phyloP scores from a whole-genome alignment of 768 basidiomycete genomes.

The Lactarius psammicola region DNA sequence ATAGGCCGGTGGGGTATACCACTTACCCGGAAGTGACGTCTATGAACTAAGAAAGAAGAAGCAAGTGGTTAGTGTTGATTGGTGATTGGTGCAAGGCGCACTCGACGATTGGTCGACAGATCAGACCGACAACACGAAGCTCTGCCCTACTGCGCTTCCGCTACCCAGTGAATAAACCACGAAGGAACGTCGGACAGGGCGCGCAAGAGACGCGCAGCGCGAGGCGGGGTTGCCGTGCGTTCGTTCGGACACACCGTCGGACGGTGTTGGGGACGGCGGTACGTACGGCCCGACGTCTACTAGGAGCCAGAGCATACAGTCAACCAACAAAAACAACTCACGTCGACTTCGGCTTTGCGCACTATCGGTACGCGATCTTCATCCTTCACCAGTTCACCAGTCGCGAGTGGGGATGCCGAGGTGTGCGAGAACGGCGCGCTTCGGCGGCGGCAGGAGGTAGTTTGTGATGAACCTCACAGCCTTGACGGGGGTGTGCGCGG shows the following conservation, averaged over 20 bases:
- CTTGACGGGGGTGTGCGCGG: conserved; percentile 55
- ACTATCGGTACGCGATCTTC: conserved; percentile 47
- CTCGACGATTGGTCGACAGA: neutral
- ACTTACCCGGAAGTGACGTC: conserved; percentile 71
- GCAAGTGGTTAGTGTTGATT: conserved; percentile 15
- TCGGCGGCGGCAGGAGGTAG: conserved; percentile 66
- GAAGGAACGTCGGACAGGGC: conserved; percentile 8
- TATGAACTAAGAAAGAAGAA: conserved; percentile 54
- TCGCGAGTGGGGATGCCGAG: conserved; percentile 69
- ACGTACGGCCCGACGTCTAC: neutral
- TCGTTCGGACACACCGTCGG: neutral
- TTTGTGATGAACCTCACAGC: conserved; percentile 74
- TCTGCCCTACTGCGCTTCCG: neutral
- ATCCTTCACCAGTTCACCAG: conserved; percentile 54
- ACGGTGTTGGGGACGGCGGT: neutral
- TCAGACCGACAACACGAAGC: neutral
- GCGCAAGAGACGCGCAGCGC: conserved; percentile 9
- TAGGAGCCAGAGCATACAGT: neutral
- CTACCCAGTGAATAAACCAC: no score
- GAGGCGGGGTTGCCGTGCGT: neutral
- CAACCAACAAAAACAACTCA: conserved; percentile 38
- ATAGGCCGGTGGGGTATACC: neutral
- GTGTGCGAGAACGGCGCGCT: conserved; percentile 71
- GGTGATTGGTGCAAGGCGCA: neutral
- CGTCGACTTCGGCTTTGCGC: conserved; percentile 76